Evolutionary conservation across 148 eudicot genomes (phyloP).

Genomic region (Rhododendron williamsianum): DNA sequence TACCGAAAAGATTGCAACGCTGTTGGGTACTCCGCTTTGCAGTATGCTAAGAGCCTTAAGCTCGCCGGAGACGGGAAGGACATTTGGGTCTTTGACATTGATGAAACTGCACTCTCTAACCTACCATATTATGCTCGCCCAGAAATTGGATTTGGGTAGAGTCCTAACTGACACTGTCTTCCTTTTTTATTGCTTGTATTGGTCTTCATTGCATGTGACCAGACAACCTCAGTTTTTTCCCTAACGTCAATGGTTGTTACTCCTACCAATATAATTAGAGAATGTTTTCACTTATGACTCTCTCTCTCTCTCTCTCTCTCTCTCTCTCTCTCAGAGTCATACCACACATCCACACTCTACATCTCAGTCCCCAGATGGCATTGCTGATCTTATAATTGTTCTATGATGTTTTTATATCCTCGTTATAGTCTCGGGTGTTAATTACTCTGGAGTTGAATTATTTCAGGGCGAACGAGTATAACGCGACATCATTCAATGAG

Average conservation of each 20-base stretch:
- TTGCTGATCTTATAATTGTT: neutral
- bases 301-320: neutral
- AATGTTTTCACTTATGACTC: neutral
- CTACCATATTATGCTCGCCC: constrained; percentile 9
- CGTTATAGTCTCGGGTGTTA: neutral
- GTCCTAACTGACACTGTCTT: neutral
- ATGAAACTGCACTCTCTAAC: constrained; percentile 10
- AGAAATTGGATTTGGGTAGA: neutral
- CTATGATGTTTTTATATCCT: neutral
- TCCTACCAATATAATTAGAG: neutral
- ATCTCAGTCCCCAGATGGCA: neutral
- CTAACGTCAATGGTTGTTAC: neutral
- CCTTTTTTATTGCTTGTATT: neutral
- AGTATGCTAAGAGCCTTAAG: constrained; percentile 3
- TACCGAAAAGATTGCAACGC: constrained; percentile 34
- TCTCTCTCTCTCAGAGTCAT: neutral
- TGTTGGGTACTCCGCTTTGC: constrained; percentile 26
- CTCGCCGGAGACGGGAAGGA: constrained; percentile 2
- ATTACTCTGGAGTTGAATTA: neutral
- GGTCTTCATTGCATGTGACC: neutral
- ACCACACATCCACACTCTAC: neutral
- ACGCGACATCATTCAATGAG: constrained; percentile 15
- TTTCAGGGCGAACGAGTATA: constrained; percentile 19
- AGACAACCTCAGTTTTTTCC: neutral
- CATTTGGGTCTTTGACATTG: constrained; percentile 12